Conservation (phyloP, 1,284 basidiomycete species). For the Pseudozyma sp. region DNA sequence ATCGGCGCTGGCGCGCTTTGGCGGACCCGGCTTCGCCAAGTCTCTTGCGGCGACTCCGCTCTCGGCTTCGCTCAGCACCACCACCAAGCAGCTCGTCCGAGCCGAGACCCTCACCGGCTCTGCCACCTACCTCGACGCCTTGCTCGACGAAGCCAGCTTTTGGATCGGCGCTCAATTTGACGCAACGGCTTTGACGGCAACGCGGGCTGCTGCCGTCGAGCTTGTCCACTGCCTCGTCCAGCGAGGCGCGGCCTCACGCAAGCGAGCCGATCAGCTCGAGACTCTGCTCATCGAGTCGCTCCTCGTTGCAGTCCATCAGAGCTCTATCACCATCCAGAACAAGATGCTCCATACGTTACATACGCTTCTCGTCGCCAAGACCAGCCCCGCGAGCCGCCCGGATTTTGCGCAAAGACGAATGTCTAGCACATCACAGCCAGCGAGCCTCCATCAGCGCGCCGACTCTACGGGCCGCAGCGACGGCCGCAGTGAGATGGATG, state of each 20-base stretch:
- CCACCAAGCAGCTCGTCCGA: slow-evolving; percentile 23
- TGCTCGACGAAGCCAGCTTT: slow-evolving; percentile 38
- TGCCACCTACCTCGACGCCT: slow-evolving; percentile 27
- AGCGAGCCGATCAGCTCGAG: slow-evolving; percentile 74
- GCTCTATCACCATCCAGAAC: slow-evolving; percentile 71
- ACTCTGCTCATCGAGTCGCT: slow-evolving; percentile 80
- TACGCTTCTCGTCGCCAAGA: slow-evolving; percentile 71
- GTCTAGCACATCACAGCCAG: slow-evolving; percentile 19
- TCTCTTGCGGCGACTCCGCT: slow-evolving; percentile 28
- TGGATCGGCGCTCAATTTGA: slow-evolving; percentile 35
- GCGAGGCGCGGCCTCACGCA: slow-evolving; percentile 78
- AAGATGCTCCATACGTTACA: slow-evolving; percentile 92
- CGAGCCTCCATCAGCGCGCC: slow-evolving; percentile 15
- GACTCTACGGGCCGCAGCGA: slow-evolving; percentile 23
- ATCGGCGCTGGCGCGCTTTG: slow-evolving; percentile 82
- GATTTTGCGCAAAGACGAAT: slow-evolving; percentile 18
- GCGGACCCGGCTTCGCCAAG: slow-evolving; percentile 82
- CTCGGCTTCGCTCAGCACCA: slow-evolving; percentile 26
- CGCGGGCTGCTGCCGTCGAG: slow-evolving; percentile 80
- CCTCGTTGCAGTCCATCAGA: slow-evolving; percentile 77
- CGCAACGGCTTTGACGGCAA: slow-evolving; percentile 62
- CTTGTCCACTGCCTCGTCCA: slow-evolving; percentile 83
- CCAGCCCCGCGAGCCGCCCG: slow-evolving; percentile 10
- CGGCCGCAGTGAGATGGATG: slow-evolving; percentile 10
- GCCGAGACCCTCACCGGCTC: slow-evolving; percentile 11